Evolutionary conservation across 441 rosid genomes (phyloP), one percentile per base, ranked within the genome.

Genomic region (Pelargonium myrrhifolium): DNA sequence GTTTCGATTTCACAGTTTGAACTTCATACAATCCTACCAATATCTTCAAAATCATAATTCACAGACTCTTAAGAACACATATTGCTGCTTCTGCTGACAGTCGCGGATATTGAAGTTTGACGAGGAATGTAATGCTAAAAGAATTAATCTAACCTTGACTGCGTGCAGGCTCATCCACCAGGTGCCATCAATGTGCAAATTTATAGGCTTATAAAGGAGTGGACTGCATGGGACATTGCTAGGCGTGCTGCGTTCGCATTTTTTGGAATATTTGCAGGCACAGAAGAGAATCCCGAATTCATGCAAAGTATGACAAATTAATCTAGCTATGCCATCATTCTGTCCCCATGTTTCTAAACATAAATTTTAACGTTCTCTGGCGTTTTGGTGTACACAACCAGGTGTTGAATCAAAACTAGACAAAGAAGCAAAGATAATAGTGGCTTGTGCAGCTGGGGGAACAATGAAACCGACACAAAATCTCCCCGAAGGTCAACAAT

Each of bases 401-500:
- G 98, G 68, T 68, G 93, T 93, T 68, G 96, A 90, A 76, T 85
- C 96, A 62, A 80, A 87, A 74, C 65, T 93, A 43, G 78, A 82
- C 64, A 90, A 87, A 80, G 87, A 82, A 61, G 86, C 96, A 40
- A 93, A 93, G 85, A 87, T 93, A 49, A 88, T 90, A 39, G 98
- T 90, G 65, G 98, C 97, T 40, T 93, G 97, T 83, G 72, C 97
- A 56, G 69, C 94, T 0, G 98, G 96, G 7, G 98, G 97, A 0
- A 87, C 98, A 0, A 85, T 78, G 90, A 92, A 79, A 78, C 98
- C 98, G 55, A 72, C 97, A 11, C 91, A 87, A 81, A 90, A 73
- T 81, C 92, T 93, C 37, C 94, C 98, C 1, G 91, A 93, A 85
- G 97, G 97, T 64, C 96, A 90, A 65, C 98, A 90, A 45, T 93